Evolutionary conservation across 257 asterid genomes (phyloP), one percentile per base, ranked within the genome.

Genomic region (Cinchona pubescens): DNA sequence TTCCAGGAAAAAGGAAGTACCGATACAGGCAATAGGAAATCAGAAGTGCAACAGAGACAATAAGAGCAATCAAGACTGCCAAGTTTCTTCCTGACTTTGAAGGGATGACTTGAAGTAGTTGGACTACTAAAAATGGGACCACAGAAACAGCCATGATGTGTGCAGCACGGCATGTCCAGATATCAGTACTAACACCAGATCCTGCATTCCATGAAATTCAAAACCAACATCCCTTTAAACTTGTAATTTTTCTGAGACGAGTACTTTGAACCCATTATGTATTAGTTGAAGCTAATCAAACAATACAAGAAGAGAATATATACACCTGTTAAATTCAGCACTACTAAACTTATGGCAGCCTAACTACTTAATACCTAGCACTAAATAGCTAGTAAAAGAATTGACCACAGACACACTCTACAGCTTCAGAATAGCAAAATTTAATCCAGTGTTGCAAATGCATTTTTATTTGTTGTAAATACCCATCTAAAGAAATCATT

Each of bases 81-180:
- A 87, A 80, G 81, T 86, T 88, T 74, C 91, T 83, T 68, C 91
- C 97, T 2, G 94, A 90, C 15, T 81, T 76, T 25, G 88, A 81
- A 76, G 85, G 82, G 63, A 92, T 63, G n/a, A 91, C 48, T 61
- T 87, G 92, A 55, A 97, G 96, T 12, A 92, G 75, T 76, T 92
- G 98, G 74, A 94, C 96, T 5, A 94, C 79, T 35, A 94, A 2
- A 76, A 89, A 94, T 12, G 99, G 98, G 58, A 90, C 45, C 68
- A 94, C 91, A 46, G 98, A 92, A 77, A 88, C 59, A 58, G 91
- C 97, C 99, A 94, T 94, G 77, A 94, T 90, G 40, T 82, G 86
- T 71, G 90, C 96, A 10, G 97, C 92, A 77, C 92, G 88, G 86
- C 91, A 85, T 40, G 99, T 94, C 97, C 93, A 89, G 75, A 85